Percentiles rank a stretch among this genome's conserved stretches.
phyloP scores from a whole-genome alignment of 2,329 filamentous ascomycete genomes.

The Penicillium sp. region DNA sequence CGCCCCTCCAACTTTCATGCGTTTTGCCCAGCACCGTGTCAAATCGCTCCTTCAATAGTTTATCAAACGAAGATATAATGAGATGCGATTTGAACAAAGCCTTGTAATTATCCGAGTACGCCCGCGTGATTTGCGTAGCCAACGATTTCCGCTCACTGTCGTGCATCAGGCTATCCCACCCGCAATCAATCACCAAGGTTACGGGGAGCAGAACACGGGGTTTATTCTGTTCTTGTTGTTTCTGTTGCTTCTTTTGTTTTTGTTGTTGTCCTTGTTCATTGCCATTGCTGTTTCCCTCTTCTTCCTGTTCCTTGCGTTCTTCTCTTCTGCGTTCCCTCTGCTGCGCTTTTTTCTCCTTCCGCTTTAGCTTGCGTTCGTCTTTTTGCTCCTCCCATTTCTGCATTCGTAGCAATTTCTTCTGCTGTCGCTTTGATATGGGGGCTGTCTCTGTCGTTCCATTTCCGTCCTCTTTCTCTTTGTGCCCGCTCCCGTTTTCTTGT shows the following conservation, averaged over 20 bases:
- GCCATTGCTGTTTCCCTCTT: slow-evolving; percentile 25
- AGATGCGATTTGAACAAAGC: slow-evolving; percentile 67
- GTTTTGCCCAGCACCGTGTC: slow-evolving; percentile 68
- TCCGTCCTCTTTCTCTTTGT: slow-evolving; percentile 11
- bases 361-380: slow-evolving; percentile 54
- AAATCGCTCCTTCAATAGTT: slow-evolving; percentile 72
- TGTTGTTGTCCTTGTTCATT: slow-evolving; percentile 23
- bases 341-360: slow-evolving; percentile 53
- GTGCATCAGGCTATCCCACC: slow-evolving; percentile 85
- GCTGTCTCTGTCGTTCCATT: slow-evolving; percentile 12
- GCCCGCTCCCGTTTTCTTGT: not conserved
- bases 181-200: slow-evolving; percentile 81
- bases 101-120: slow-evolving; percentile 81
- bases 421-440: slow-evolving; percentile 74
- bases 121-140: slow-evolving; percentile 75
- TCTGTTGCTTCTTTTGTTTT: slow-evolving; percentile 19
- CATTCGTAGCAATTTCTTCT: slow-evolving; percentile 71
- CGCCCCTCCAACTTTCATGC: slow-evolving; percentile 74
- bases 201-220: slow-evolving; percentile 63
- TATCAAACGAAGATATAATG: slow-evolving; percentile 71
- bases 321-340: slow-evolving; percentile 50
- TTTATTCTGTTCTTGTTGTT: slow-evolving; percentile 22
- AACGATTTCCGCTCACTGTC: slow-evolving; percentile 83
- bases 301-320: slow-evolving; percentile 32
- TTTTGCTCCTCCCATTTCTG: slow-evolving; percentile 73